Conservation (phyloP, 2,329 filamentous ascomycete genomes). For the Nemania serpens region DNA sequence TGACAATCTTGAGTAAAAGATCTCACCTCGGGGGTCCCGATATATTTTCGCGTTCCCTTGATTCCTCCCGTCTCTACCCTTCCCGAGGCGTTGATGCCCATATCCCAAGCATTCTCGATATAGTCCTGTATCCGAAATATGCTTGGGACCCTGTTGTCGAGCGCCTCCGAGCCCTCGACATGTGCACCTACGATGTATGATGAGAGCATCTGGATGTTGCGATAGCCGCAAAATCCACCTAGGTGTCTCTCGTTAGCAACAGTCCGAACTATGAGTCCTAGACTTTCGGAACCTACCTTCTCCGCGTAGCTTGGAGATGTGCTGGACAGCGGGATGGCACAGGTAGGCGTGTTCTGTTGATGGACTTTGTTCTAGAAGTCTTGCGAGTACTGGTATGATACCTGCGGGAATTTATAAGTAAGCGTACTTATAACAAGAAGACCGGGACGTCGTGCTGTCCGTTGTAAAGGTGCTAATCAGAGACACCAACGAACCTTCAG, state of each 20-base stretch:
- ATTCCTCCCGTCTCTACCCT: slow-evolving; percentile 85
- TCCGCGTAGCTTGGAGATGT: slow-evolving; percentile 79
- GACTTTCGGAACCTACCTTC: slow-evolving; percentile 58
- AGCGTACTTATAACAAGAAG: background rate
- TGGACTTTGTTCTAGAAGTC: slow-evolving; percentile 67
- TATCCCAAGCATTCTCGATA: slow-evolving; percentile 88
- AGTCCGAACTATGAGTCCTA: background rate
- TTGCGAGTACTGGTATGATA: slow-evolving; percentile 65
- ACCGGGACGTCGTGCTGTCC: background rate
- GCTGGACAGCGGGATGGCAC: slow-evolving; percentile 74
- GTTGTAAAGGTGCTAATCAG: background rate
- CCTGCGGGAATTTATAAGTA: slow-evolving; percentile 40
- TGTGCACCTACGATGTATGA: slow-evolving; percentile 72
- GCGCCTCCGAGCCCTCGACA: slow-evolving; percentile 61
- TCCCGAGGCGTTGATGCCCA: slow-evolving; percentile 75
- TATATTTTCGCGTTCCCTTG: slow-evolving; percentile 88
- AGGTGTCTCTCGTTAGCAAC: slow-evolving; percentile 2
- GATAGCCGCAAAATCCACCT: slow-evolving; percentile 93
- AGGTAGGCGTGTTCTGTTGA: slow-evolving; percentile 74
- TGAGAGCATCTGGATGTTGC: slow-evolving; percentile 90
- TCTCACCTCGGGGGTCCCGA: slow-evolving; percentile 88
- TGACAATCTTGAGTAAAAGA: slow-evolving; percentile 15
- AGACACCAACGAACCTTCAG: slow-evolving; percentile 49
- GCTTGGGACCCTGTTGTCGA: slow-evolving; percentile 67
- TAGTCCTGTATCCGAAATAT: slow-evolving; percentile 83